phyloP scores from a whole-genome alignment of 2,329 filamentous ascomycete species.

The Aspergillus terreus region DNA sequence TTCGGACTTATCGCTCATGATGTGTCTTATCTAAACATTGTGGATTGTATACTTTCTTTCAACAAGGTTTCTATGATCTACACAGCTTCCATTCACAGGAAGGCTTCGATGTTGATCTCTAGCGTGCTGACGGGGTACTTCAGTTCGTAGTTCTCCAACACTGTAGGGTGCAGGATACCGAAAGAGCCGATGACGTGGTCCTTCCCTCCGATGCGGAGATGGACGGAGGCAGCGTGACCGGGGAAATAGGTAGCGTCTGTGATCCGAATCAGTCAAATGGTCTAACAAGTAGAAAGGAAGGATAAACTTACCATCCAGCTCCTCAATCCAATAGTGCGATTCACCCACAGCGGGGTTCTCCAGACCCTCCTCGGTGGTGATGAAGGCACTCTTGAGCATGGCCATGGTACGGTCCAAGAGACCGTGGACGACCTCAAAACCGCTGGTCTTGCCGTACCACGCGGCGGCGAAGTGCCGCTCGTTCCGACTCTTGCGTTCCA shows the following conservation, averaged over 20 bases:
- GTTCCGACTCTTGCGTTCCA: conserved; percentile 85
- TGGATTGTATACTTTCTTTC: conserved; percentile 7
- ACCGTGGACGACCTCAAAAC: conserved; percentile 94
- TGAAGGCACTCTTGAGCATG: conserved; percentile 82
- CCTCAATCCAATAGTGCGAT: conserved; percentile 88
- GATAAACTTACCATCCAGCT: conserved; percentile 64
- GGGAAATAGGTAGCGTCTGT: conserved; percentile 82
- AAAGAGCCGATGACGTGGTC: conserved; percentile 79
- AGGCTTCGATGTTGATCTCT: conserved; percentile 91
- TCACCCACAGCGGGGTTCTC: conserved; percentile 56
- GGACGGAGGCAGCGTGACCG: conserved; percentile 83
- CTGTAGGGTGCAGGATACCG: conserved; percentile 88
- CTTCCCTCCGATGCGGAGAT: conserved; percentile 70
- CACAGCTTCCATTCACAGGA: conserved; percentile 56
- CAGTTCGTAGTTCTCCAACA: conserved; percentile 89
- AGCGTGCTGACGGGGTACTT: conserved; percentile 90
- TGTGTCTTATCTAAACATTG: conserved; percentile 13
- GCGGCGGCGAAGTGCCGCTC: conserved; percentile 95
- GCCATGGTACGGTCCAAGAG: conserved; percentile 86
- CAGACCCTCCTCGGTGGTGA: conserved; percentile 70
- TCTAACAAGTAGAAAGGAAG: neutral
- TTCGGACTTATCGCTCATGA: conserved; percentile 14
- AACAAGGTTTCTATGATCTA: conserved; percentile 10
- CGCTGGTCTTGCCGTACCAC: conserved; percentile 89
- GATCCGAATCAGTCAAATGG: conserved; percentile 3